Percentiles rank a stretch among this genome's conserved stretches.
Evolutionary conservation across 2,329 filamentous ascomycete genomes (phyloP).

Genomic region (Rhynchosporium agropyri): DNA sequence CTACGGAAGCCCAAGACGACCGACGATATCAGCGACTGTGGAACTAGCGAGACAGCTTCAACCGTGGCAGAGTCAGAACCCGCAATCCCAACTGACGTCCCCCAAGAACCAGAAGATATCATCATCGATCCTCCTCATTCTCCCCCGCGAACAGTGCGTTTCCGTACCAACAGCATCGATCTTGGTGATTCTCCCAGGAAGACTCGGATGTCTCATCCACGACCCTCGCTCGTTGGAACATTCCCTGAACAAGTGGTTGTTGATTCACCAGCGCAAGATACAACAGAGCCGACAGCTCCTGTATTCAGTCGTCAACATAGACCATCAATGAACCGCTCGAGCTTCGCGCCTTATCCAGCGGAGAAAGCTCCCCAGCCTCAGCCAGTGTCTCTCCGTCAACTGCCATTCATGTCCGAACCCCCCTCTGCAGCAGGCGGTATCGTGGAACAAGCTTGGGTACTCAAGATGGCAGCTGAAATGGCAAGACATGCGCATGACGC

Average conservation of each 20-base stretch:
- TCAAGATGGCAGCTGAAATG: conserved; percentile 93
- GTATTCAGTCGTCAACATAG: conserved; percentile 29
- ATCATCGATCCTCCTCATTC: conserved; percentile 55
- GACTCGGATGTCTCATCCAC: conserved; percentile 27
- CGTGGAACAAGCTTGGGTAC: conserved; percentile 72
- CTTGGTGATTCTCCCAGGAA: conserved; percentile 44
- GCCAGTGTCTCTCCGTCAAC: conserved; percentile 18
- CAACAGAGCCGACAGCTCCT: conserved; percentile 25
- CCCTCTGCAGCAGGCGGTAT: conserved; percentile 42
- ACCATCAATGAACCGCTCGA: conserved; percentile 23
- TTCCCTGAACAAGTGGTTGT: conserved; percentile 31
- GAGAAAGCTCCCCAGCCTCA: conserved; percentile 30
- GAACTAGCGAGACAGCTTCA: conserved; percentile 53
- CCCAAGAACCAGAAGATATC: conserved; percentile 62
- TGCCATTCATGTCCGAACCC: conserved; percentile 30
- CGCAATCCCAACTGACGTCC: conserved; percentile 56
- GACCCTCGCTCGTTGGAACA: conserved; percentile 26
- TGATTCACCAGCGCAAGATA: conserved; percentile 27
- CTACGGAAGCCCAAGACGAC: conserved; percentile 62
- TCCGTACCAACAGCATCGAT: conserved; percentile 42
- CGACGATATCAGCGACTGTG: conserved; percentile 54
- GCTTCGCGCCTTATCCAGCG: conserved; percentile 25
- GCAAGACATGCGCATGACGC: conserved; percentile 85
- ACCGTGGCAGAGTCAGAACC: conserved; percentile 64
- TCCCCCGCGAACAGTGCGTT: conserved; percentile 45